Percentiles rank a stretch among this genome's conserved stretches.
These are phyloP conservation scores for Aspergillus pseudoterreus DNA, from an alignment of 2,329 filamentous ascomycete genomes.

Conservation along the genomic window DNA sequence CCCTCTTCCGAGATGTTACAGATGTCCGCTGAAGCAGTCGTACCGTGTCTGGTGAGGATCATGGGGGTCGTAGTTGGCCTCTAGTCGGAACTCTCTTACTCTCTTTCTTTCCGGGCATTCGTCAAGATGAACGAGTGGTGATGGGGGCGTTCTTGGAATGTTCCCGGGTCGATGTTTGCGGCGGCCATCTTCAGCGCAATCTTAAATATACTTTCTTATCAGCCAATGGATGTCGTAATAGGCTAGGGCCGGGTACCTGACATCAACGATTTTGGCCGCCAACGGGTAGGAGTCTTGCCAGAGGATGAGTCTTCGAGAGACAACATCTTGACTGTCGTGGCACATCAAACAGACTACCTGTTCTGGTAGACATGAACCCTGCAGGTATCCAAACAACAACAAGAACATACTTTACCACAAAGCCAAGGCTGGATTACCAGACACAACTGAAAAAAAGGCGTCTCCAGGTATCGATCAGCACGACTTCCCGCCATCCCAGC, in stretches of 20 bases:
- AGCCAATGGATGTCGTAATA: not conserved
- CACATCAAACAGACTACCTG: too few species aligned
- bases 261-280: not conserved
- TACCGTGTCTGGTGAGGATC: too few species aligned
- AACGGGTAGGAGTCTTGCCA: not conserved
- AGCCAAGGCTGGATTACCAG: not conserved
- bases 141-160: not conserved
- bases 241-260: not conserved
- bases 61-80: too few species aligned
- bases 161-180: slow-evolving; percentile 1
- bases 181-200: not conserved
- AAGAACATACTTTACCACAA: too few species aligned
- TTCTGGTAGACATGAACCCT: too few species aligned
- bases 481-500: slow-evolving; percentile 14
- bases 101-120: too few species aligned
- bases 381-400: too few species aligned
- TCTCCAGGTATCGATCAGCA: slow-evolving; percentile 13
- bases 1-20: too few species aligned
- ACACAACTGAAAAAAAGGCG: not conserved
- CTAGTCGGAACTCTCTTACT: too few species aligned
- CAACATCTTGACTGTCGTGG: too few species aligned
- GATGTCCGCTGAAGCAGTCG: too few species aligned
- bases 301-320: too few species aligned
- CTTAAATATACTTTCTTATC: not conserved
- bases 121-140: not conserved